phyloP scores from a whole-genome alignment of 805 yeast genomes.

The Tetrapisispora fleetii region DNA sequence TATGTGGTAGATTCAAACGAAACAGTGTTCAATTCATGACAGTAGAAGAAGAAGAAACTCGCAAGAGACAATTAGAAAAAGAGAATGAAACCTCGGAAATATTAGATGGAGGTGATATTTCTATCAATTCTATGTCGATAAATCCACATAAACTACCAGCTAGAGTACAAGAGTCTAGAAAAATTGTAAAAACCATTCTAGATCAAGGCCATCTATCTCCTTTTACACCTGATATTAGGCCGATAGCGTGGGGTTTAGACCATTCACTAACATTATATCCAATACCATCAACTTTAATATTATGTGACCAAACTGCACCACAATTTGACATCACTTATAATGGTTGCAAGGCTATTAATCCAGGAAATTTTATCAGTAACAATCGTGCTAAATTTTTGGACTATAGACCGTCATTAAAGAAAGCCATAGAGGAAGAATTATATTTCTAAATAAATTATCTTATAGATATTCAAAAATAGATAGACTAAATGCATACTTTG shows the following conservation, averaged over 20 bases:
- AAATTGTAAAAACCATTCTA: constrained; percentile 65
- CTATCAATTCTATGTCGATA: constrained; percentile 23
- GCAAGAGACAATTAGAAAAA: constrained; percentile 10
- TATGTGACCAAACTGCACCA: constrained; percentile 67
- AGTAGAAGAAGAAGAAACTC: constrained; percentile 16
- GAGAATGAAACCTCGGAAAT: constrained; percentile 17
- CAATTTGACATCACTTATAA: constrained; percentile 67
- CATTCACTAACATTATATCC: constrained; percentile 64
- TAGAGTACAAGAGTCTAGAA: constrained; percentile 50
- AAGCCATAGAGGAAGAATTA: constrained; percentile 39
- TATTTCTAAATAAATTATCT: constrained; percentile 23
- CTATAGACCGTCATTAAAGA: constrained; percentile 52
- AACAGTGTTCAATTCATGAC: constrained; percentile 51
- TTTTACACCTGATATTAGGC: constrained; percentile 48
- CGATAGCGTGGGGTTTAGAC: constrained; percentile 63
- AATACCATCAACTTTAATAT: constrained; percentile 53
- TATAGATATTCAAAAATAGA: not conserved
- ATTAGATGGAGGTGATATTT: constrained; percentile 12
- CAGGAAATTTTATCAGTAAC: constrained; percentile 46
- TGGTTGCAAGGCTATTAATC: constrained; percentile 71
- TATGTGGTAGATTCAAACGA: constrained; percentile 59
- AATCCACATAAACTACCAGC: constrained; percentile 33
- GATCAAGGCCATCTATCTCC: constrained; percentile 90
- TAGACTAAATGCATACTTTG: not conserved
- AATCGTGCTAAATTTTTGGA: constrained; percentile 59